These are phyloP conservation scores for Macrocystidia cucumis DNA, from an alignment of 1,284 basidiomycete genomes.

Conservation along the genomic window DNA sequence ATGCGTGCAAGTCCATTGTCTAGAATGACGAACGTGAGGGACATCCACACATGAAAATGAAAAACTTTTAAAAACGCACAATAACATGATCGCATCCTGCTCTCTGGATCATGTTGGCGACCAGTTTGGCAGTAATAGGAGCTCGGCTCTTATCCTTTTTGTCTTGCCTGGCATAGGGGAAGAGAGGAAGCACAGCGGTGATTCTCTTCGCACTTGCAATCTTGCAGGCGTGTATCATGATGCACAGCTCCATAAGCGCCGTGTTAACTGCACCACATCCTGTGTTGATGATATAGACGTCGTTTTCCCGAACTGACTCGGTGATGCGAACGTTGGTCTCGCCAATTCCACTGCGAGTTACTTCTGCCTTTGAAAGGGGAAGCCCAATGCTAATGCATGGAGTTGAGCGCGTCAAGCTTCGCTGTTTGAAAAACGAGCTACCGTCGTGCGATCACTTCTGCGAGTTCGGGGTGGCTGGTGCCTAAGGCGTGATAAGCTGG, in stretches of 20 bases:
- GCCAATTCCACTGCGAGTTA: slow-evolving; percentile 86
- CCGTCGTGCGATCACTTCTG: slow-evolving; percentile 91
- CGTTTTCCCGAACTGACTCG: slow-evolving; percentile 96
- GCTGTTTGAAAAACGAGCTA: slow-evolving; percentile 26
- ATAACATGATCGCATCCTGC: slow-evolving; percentile 99
- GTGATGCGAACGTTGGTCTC: slow-evolving; percentile 89
- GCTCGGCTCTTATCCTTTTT: slow-evolving; percentile 99
- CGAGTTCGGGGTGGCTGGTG: slow-evolving; percentile 94
- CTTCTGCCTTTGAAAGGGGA: slow-evolving; percentile 77
- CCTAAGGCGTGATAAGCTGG: slow-evolving; percentile 35
- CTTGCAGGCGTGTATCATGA: slow-evolving; percentile 99
- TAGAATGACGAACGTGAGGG: slow-evolving; percentile 23
- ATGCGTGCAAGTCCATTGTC: slow-evolving; percentile 98
- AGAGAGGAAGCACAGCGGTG: slow-evolving; percentile 93
- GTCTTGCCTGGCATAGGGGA: slow-evolving; percentile 95
- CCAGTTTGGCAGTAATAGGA: slow-evolving; percentile 97
- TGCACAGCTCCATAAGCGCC: slow-evolving; percentile 92
- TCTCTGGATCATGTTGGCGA: slow-evolving; percentile 98
- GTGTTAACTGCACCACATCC: slow-evolving; percentile 85
- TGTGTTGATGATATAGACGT: slow-evolving; percentile 99
- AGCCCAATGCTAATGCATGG: slow-evolving; percentile 63
- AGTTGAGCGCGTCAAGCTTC: not conserved
- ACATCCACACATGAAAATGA: slow-evolving; percentile 4
- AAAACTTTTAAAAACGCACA: slow-evolving; percentile 43
- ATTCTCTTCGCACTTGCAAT: slow-evolving; percentile 94